Percentiles rank a stretch among this genome's conserved stretches.
Conservation (phyloP, 1,284 basidiomycete genomes). For the Irpex sp. region DNA sequence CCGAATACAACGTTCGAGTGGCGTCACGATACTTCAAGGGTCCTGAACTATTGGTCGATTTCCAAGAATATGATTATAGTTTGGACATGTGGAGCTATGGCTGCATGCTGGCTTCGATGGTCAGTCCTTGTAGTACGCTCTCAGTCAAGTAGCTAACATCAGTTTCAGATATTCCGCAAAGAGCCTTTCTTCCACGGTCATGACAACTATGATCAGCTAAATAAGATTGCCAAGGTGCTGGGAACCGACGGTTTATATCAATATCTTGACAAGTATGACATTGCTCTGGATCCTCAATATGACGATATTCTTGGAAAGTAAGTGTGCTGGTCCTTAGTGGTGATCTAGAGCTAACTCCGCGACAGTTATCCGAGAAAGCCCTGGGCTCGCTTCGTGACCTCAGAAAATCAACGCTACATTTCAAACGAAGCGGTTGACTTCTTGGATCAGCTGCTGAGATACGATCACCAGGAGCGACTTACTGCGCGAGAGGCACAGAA, state of each 20-base stretch:
- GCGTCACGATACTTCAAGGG: constrained; percentile 98
- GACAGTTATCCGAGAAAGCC: constrained; percentile 87
- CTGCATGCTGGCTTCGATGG: constrained; percentile 99
- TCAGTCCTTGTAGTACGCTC: constrained; percentile 32
- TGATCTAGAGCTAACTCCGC: neutral
- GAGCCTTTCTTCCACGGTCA: constrained; percentile 99
- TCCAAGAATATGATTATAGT: constrained; percentile 97
- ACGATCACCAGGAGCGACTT: constrained; percentile 95
- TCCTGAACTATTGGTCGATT: constrained; percentile 95
- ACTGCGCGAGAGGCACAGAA: constrained; percentile 90
- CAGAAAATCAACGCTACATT: constrained; percentile 95
- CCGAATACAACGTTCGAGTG: constrained; percentile 97
- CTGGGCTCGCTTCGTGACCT: constrained; percentile 91
- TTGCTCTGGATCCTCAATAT: constrained; percentile 87
- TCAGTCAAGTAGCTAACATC: neutral
- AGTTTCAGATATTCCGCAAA: constrained; percentile 90
- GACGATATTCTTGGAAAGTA: constrained; percentile 86
- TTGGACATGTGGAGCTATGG: constrained; percentile 99
- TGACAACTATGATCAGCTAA: constrained; percentile 98
- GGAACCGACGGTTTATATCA: constrained; percentile 94
- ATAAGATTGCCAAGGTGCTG: constrained; percentile 97
- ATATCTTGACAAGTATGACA: constrained; percentile 92
- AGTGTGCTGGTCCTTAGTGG: constrained; percentile 11
- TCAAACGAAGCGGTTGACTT: constrained; percentile 99
- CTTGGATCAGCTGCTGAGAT: constrained; percentile 92